Base-by-base conservation (phyloP, 2,329 filamentous ascomycete species). In the Colletotrichum scovillei region DNA sequence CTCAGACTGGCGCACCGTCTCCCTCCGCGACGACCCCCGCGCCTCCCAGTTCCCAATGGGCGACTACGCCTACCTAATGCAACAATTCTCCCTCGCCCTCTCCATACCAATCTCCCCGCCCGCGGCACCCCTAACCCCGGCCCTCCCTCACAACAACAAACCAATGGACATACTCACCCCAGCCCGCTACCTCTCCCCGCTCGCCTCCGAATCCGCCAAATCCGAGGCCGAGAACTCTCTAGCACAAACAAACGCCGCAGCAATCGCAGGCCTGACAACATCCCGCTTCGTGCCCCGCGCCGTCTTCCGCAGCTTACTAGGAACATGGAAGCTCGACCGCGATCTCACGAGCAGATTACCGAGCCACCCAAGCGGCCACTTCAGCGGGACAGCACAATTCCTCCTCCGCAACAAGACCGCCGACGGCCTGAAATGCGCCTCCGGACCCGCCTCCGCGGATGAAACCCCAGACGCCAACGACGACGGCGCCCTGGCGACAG, bases 41-140 rank as follows among this genome's bases (percentile, higher is more conserved):
- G 82, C 83, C 76, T 92, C 80, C 74, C 94, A 97, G 77, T 97
- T 95, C 76, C 94, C 94, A 49, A 95, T 96, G 92, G 92, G 92
- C 11, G 94, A 97, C 81, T 96, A 95, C 80, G 82, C 91, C 8
- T 95, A 91, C 74, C 82, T 96, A 14, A 92, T 96, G 87, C 91
- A 95, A 76, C 89, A 93, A 14, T 91, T 95, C 72, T 86, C 91
- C 14, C 80, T 86, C 2, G 88, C 90, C 0, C 84, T 94, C 2
- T 86, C 84, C 0, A 84, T 95, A 9, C 80, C 78, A 35, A 87
- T 83, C 35, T 79, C 76, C 19, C 79, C 76, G n/a, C 78, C 82
- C 0, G 82, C 82, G 19, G 42, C 78, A 1, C 76, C 79, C 32
- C 73, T 76, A 11, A 82, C 80, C 32, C 84, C 85, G 4, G 77